phyloP scores from a whole-genome alignment of 257 asterid species.

The Forsythia viridissima region DNA sequence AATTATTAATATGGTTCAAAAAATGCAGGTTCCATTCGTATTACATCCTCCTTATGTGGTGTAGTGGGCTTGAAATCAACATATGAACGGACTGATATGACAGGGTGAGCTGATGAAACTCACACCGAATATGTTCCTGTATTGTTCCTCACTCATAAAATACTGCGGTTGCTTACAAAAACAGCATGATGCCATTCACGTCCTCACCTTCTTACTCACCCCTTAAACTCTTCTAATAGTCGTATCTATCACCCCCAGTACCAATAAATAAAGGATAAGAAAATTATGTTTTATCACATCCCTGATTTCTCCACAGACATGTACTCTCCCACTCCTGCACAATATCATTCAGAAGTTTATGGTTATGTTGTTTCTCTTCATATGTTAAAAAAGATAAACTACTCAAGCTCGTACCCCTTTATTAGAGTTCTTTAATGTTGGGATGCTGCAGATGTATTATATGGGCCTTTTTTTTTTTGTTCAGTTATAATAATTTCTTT shows the following conservation, averaged over 20 bases:
- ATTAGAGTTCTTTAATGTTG: not conserved
- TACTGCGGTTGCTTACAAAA: conserved; percentile 12
- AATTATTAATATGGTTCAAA: conserved; percentile 26
- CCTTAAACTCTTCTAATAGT: not conserved
- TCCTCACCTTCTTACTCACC: not conserved
- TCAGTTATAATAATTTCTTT: conserved; percentile 2
- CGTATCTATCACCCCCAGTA: not conserved
- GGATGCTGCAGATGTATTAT: not conserved
- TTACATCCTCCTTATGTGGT: conserved; percentile 97
- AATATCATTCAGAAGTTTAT: not conserved
- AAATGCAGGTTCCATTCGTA: conserved; percentile 85
- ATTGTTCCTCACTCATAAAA: not conserved
- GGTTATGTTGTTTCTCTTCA: not conserved
- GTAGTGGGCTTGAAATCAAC: conserved; percentile 94
- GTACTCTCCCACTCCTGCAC: not conserved
- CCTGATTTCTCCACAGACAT: not conserved
- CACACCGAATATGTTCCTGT: conserved; percentile 14
- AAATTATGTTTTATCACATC: not conserved
- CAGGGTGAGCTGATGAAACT: conserved; percentile 59
- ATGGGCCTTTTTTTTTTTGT: not conserved
- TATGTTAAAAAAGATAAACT: not conserved
- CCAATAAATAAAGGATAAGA: not conserved
- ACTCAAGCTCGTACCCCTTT: not conserved
- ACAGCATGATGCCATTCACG: not conserved
- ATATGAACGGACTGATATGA: conserved; percentile 80